A percentile compares a stretch with the other conserved stretches of the same genome.
Conservation (phyloP, 2,329 filamentous ascomycete genomes). For the Clonostachys chloroleuca region DNA sequence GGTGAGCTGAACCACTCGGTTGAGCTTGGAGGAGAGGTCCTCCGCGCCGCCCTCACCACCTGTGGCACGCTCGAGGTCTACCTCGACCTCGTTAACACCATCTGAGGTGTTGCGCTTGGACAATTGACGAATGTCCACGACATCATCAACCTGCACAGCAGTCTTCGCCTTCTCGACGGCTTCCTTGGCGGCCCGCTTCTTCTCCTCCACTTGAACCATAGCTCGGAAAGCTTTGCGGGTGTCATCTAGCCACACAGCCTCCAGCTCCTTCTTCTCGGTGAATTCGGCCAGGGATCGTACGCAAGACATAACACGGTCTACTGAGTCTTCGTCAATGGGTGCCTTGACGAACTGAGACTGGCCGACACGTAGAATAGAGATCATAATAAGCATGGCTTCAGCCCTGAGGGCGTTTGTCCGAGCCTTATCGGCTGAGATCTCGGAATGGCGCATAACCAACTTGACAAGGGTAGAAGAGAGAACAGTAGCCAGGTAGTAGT, state of each 20-base stretch:
- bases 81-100: slow-evolving; percentile 78
- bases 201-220: slow-evolving; percentile 96
- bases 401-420: slow-evolving; percentile 92
- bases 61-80: slow-evolving; percentile 90
- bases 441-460: slow-evolving; percentile 93
- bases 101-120: slow-evolving; percentile 85
- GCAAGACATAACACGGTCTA: slow-evolving; percentile 98
- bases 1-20: slow-evolving; percentile 91
- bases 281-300: slow-evolving; percentile 91
- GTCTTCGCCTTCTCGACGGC: slow-evolving; percentile 90
- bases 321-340: slow-evolving; percentile 93
- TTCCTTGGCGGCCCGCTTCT: slow-evolving; percentile 94
- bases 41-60: slow-evolving; percentile 81
- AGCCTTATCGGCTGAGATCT: slow-evolving; percentile 80
- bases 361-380: slow-evolving; percentile 94
- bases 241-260: slow-evolving; percentile 89
- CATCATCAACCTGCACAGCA: slow-evolving; percentile 92
- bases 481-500: slow-evolving; percentile 93
- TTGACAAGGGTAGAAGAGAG: slow-evolving; percentile 96
- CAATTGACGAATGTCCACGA: slow-evolving; percentile 87
- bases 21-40: slow-evolving; percentile 89
- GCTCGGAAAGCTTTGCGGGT: slow-evolving; percentile 93
- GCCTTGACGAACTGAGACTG: slow-evolving; percentile 99
- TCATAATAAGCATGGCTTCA: slow-evolving; percentile 99
- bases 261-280: slow-evolving; percentile 81